Percentiles rank a stretch among this genome's conserved stretches.
phyloP scores from a whole-genome alignment of 108 stramenopile species.

The Nitzschia palea region DNA sequence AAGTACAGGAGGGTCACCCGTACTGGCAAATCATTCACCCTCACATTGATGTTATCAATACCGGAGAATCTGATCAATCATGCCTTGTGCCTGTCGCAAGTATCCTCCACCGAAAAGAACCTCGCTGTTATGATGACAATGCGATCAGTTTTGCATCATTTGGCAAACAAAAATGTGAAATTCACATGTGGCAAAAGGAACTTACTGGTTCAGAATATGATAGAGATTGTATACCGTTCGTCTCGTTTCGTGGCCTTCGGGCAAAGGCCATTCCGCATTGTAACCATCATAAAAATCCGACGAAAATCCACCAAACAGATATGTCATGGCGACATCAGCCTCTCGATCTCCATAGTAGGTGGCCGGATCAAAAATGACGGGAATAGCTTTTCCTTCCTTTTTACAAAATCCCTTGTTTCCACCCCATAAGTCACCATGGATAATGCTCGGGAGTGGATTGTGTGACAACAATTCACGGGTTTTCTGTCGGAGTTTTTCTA shows the following conservation, averaged over 20 bases:
- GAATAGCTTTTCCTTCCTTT: conserved; percentile 42
- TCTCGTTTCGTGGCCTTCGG: conserved; percentile 48
- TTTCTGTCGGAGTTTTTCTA: conserved; percentile 33
- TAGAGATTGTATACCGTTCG: conserved; percentile 74
- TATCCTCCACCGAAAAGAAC: conserved; percentile 83
- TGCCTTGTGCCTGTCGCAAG: conserved; percentile 55
- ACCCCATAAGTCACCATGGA: conserved; percentile 87
- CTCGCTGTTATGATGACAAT: conserved; percentile 3
- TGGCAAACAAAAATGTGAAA: not conserved
- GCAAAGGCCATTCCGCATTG: conserved; percentile 69
- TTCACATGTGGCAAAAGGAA: not conserved
- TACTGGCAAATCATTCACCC: too few species aligned
- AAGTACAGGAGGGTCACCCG: too few species aligned
- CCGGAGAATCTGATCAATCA: conserved; percentile 68
- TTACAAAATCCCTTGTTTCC: conserved; percentile 73
- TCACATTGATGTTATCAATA: too few species aligned
- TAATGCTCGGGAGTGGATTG: conserved; percentile 53
- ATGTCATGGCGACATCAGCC: conserved; percentile 67
- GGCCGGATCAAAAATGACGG: conserved; percentile 84
- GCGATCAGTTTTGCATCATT: not conserved
- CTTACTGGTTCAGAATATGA: conserved; percentile 78
- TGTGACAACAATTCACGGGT: conserved; percentile 63
- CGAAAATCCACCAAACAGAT: conserved; percentile 75
- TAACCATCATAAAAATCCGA: conserved; percentile 75
- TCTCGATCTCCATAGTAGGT: conserved; percentile 86